Percentiles rank a stretch among this genome's conserved stretches.
Evolutionary conservation across 2,329 filamentous ascomycete genomes (phyloP).

Genomic region (Penicillium sumatraense): DNA sequence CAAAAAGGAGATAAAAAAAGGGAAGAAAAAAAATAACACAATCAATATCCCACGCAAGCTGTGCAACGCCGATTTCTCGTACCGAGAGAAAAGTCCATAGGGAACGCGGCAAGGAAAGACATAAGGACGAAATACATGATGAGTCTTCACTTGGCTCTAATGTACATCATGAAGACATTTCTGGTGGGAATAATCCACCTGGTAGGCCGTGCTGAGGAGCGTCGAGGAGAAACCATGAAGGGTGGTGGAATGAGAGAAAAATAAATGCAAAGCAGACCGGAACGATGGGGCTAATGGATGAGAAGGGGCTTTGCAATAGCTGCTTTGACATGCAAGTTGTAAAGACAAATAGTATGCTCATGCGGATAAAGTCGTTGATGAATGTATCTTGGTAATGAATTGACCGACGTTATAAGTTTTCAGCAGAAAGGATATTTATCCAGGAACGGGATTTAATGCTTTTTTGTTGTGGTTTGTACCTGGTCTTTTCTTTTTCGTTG

Average conservation of each 20-base stretch:
- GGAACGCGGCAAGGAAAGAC: too few species aligned
- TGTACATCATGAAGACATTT: slow-evolving; percentile 34
- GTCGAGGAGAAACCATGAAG: too few species aligned
- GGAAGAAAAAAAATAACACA: not conserved
- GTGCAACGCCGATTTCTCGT: slow-evolving; percentile 12
- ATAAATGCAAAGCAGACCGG: slow-evolving; percentile 9
- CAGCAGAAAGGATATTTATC: not conserved
- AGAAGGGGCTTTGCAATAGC: slow-evolving; percentile 1
- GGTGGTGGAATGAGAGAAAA: not conserved
- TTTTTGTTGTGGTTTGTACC: not conserved
- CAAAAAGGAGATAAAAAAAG: not conserved
- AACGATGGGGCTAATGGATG: slow-evolving; percentile 24
- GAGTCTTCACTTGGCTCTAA: slow-evolving; percentile 25
- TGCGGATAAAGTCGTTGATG: slow-evolving; percentile 32
- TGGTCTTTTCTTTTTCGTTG: not conserved
- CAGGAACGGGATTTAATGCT: not conserved
- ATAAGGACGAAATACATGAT: slow-evolving; percentile 1
- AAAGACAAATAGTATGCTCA: slow-evolving; percentile 30
- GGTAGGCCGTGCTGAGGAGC: too few species aligned
- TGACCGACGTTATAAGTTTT: not conserved
- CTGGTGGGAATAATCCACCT: slow-evolving; percentile 7
- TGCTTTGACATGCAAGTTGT: slow-evolving; percentile 19
- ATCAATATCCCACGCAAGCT: slow-evolving; percentile 10
- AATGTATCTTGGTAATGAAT: slow-evolving; percentile 21
- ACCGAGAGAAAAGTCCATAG: not conserved